Evolutionary conservation across 768 basidiomycete species (phyloP).

Genomic region (Termitomyces sp.): DNA sequence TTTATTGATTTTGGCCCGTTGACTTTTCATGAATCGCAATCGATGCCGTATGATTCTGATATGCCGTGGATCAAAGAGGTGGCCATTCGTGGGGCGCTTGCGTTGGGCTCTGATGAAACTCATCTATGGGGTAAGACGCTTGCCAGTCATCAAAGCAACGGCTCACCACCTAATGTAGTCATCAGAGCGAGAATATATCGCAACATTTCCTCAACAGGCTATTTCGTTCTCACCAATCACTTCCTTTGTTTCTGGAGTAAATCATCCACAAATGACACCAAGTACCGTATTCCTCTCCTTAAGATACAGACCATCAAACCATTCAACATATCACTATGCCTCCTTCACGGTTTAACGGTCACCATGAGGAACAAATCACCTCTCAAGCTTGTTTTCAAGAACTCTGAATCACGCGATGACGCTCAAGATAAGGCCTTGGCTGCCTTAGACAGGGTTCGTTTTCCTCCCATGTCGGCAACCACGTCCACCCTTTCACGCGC

Average conservation of each 20-base stretch:
- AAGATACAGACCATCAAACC: slow-evolving; percentile 36
- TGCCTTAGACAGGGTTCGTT: slow-evolving; percentile 8
- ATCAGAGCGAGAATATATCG: slow-evolving; percentile 31
- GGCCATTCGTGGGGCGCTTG: slow-evolving; percentile 27
- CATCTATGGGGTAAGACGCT: slow-evolving; percentile 31
- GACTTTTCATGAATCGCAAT: slow-evolving; percentile 25
- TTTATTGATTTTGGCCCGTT: slow-evolving; percentile 42
- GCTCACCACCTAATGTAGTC: slow-evolving; percentile 21
- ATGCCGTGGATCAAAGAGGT: slow-evolving; percentile 22
- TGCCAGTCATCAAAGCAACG: neutral
- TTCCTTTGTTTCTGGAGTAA: slow-evolving; percentile 47
- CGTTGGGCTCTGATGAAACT: slow-evolving; percentile 24
- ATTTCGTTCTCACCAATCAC: slow-evolving; percentile 36
- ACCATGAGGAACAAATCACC: slow-evolving; percentile 43
- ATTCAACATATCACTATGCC: slow-evolving; percentile 24
- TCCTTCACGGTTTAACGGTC: slow-evolving; percentile 36
- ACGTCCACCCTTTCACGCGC: neutral
- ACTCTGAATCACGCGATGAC: slow-evolving; percentile 37
- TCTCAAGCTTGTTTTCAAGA: slow-evolving; percentile 49
- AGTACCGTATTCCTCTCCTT: slow-evolving; percentile 40
- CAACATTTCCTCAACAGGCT: slow-evolving; percentile 34
- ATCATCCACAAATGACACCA: slow-evolving; percentile 31
- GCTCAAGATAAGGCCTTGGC: slow-evolving; percentile 33
- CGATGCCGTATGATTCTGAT: slow-evolving; percentile 5
- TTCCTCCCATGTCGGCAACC: slow-evolving; percentile 7